Base-by-base conservation (phyloP, 495 filamentous ascomycete species). In the Penicillium goetzii region DNA sequence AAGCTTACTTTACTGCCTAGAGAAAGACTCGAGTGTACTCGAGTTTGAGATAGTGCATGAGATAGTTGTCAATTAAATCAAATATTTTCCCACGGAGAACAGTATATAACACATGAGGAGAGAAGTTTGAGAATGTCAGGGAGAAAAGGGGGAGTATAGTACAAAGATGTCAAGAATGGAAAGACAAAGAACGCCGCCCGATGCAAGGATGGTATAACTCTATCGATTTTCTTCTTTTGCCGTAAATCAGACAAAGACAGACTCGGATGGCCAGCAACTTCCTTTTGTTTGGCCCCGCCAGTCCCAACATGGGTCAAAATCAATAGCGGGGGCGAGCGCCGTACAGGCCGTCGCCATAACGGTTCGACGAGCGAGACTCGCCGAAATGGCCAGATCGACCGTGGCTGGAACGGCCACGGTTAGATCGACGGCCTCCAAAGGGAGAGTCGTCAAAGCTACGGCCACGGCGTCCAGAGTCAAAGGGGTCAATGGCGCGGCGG, bases 171-270 rank as follows among this genome's bases (percentile, higher is more conserved):
- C 54, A 47, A 51, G 34, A 67, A 23, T 45, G 36, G 63, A 59
- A 56, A 64, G 61, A 69, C 43, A 72, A 51, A 65, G 55, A 68
- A 73, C 71, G 71, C 71, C 71, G 58, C 58, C 68, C 66, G 51
- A 72, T 73, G 71, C 71, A 55, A 71, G 49, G 58, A 67, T 65
- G 62, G 65, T 61, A 58, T 30, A 60, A 59, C 62, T 65, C 63
- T 65, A 62, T 64, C 65, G 61, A 54, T 62, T 53, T 59, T 59
- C 58, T 64, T 58, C 56, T 55, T 25, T 53, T 50, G 56, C 28
- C 36, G 49, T 40, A 55, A 60, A 49, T 58, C 45, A 34, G 38
- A 33, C 28, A 56, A 55, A 45, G 11, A 45, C 51, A 56, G 52
- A 50, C 50, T 47, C 34, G 43, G 26, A 57, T 57, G 55, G 55